Base-by-base conservation (phyloP, 495 filamentous ascomycete genomes). In the Hyaloscypha hepaticicola region DNA sequence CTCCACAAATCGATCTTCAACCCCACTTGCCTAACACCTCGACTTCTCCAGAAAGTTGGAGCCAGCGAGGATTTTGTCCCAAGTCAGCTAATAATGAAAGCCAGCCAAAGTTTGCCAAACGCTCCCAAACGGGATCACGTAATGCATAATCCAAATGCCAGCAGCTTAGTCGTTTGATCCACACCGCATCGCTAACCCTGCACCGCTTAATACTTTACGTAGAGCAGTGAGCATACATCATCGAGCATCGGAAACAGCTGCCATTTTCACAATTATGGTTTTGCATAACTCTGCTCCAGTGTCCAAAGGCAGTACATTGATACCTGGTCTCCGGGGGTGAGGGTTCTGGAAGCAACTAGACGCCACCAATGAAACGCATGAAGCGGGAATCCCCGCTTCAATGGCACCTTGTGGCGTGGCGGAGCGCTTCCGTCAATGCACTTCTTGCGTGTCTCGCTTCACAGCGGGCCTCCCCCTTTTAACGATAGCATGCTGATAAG, bases 171-270 rank as follows among this genome's bases (percentile, higher is more conserved):
- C n/a, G 50, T 53, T 53, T 53, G 50, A 53, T 53, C 50, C 9
- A 9, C 53, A 33, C 27, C 53, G 53, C 53, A 57, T 33, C 26
- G 33, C 31, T 28, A 57, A 57, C 53, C 53, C 53, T 57, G 53
- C 26, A 57, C 11, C 53, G 9, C 26, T n/a, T 14, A 26, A 14
- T 11, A 33, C n/a, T n/a, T n/a, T n/a, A n/a, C n/a, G n/a, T n/a
- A n/a, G n/a, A n/a, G n/a, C n/a, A 45, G 8, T 45, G 38, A 19
- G 38, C 38, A 45, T 16, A 45, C 38, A 45, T 45, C 38, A 45
- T 45, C 50, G 50, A 45, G 14, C 38, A 45, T 45, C 50, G 50
- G 50, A 19, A 53, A 7, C 50, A 28, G 14, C 21, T 24, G 21
- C 50, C 5, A 24, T 53, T 53, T 53, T 53, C 50, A 25, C 21